A percentile compares a stretch with the other conserved stretches of the same genome.
phyloP scores from a whole-genome alignment of 108 stramenopile species.

The Nitzschia sp. region DNA sequence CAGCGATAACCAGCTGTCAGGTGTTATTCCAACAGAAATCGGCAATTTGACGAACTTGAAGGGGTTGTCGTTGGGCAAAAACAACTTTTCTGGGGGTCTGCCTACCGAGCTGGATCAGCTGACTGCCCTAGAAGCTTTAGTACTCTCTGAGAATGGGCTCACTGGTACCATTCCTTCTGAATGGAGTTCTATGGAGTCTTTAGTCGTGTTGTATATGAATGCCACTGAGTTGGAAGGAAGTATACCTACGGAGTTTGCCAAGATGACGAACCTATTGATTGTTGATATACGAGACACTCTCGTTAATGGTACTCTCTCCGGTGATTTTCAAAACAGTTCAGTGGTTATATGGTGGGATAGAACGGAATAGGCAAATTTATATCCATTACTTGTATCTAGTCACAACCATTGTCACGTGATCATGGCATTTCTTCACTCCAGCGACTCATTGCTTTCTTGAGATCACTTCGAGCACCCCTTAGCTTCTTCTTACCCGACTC shows the following conservation, averaged over 20 bases:
- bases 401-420: too few species aligned
- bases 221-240: constrained; percentile 18
- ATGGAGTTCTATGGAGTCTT: constrained; percentile 23
- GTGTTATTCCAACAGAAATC: constrained; percentile 34
- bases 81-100: constrained; percentile 18
- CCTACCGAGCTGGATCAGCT: constrained; percentile 11
- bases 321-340: constrained; percentile 24
- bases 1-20: constrained; percentile 40
- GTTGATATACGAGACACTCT: constrained; percentile 27
- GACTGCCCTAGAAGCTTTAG: constrained; percentile 18
- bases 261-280: constrained; percentile 9
- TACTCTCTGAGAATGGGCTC: constrained; percentile 36
- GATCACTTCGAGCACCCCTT: constrained; percentile 23
- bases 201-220: constrained; percentile 8
- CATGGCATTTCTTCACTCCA: constrained; percentile 10
- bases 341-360: not conserved
- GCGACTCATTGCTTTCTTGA: constrained; percentile 25
- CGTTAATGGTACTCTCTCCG: constrained; percentile 38
- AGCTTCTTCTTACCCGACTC: constrained; percentile 28
- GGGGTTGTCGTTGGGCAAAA: constrained; percentile 2
- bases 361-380: not conserved
- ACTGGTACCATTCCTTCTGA: constrained; percentile 42
- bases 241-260: constrained; percentile 12
- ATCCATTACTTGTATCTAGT: too few species aligned
- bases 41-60: constrained; percentile 25